Percentiles rank a stretch among this genome's conserved stretches.
These are phyloP conservation scores for Trichomonas gallinae DNA, from an alignment of 208 protist genomes.

Conservation along the genomic window DNA sequence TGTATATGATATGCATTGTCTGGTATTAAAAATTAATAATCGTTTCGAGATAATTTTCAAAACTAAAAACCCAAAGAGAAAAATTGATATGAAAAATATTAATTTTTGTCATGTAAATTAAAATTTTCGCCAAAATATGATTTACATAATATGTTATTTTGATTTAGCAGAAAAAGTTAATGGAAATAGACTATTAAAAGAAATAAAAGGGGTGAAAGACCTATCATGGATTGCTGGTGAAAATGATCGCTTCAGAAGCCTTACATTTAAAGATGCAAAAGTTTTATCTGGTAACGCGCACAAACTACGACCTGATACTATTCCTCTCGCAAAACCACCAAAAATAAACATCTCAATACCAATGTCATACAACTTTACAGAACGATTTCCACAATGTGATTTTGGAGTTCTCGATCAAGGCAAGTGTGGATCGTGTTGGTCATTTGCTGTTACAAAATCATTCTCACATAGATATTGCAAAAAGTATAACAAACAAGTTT, in stretches of 20 bases:
- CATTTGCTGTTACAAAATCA: slow-evolving; percentile 30
- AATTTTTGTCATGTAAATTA: too few relatives aligned
- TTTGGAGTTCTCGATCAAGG: slow-evolving; percentile 33
- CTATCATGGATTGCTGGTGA: slow-evolving; percentile 8
- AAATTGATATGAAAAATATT: too few relatives aligned
- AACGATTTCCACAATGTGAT: slow-evolving; percentile 28
- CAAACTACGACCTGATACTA: neutral
- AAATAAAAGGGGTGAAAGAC: neutral
- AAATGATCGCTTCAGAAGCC: slow-evolving; percentile 18
- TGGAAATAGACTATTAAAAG: neutral
- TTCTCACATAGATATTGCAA: slow-evolving; percentile 32
- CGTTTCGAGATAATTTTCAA: too few relatives aligned
- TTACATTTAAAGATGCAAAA: slow-evolving; percentile 11
- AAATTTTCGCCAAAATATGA: too few relatives aligned
- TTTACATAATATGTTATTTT: neutral
- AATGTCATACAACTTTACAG: slow-evolving; percentile 28
- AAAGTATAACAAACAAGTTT: neutral
- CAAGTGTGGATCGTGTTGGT: slow-evolving; percentile 40
- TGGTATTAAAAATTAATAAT: too few relatives aligned
- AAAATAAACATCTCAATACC: slow-evolving; percentile 9
- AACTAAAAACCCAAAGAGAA: too few relatives aligned
- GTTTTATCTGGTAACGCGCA: neutral
- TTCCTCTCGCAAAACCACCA: neutral
- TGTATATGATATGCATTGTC: too few relatives aligned
- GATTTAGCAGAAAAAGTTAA: neutral